Evolutionary conservation across 2,329 filamentous ascomycete genomes (phyloP).

Genomic region (Tolypocladium tundrense): DNA sequence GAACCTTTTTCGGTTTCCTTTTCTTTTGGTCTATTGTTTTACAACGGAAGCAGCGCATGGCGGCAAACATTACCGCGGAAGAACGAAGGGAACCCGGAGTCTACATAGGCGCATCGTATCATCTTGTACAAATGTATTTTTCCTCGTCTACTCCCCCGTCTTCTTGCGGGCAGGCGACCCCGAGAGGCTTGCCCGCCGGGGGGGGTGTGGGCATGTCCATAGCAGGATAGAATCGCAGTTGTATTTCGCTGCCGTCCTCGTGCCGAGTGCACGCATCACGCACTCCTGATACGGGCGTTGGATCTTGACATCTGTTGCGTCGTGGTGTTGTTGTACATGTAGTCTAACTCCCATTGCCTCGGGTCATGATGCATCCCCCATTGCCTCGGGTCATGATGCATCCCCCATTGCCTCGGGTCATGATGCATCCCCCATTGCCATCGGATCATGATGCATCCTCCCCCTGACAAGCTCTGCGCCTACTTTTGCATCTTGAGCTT

Average conservation of each 20-base stretch:
- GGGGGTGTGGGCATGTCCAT: slow-evolving; percentile 6
- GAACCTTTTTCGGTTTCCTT: background rate
- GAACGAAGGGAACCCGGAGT: slow-evolving; percentile 12
- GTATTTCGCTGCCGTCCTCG: background rate
- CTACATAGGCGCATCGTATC: slow-evolving; percentile 15
- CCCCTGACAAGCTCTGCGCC: background rate
- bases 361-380: too few relatives aligned
- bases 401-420: too few relatives aligned
- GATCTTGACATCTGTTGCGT: background rate
- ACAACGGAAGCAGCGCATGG: slow-evolving; percentile 5
- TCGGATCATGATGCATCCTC: background rate
- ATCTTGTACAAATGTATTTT: slow-evolving; percentile 10
- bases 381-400: background rate
- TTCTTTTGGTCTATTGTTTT: slow-evolving; percentile 1
- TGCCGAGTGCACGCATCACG: background rate
- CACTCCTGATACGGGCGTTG: background rate
- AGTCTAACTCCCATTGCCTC: background rate
- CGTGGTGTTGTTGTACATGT: background rate
- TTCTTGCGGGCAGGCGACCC: background rate
- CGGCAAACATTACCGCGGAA: slow-evolving; percentile 9
- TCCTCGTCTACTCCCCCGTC: background rate
- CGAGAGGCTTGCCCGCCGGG: background rate
- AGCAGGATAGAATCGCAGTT: slow-evolving; percentile 15
- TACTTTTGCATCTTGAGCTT: slow-evolving; percentile 61
- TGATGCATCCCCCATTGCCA: background rate